Conservation (phyloP, 805 yeast species). For the Ogataea neopini region DNA sequence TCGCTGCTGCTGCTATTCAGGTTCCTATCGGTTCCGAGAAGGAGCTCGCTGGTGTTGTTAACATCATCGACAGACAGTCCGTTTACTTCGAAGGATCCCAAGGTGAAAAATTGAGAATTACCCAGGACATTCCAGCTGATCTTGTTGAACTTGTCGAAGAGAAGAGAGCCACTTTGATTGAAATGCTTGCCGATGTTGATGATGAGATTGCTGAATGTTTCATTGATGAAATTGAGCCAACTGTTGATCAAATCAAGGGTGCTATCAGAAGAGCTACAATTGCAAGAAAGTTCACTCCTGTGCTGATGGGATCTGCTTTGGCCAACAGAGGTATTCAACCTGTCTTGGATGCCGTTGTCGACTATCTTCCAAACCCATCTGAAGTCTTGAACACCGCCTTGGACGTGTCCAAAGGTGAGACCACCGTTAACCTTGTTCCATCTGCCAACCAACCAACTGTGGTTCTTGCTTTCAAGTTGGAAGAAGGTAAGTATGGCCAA, state of each 20-base stretch:
- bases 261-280: slow-evolving; percentile 96
- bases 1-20: slow-evolving; percentile 96
- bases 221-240: slow-evolving; percentile 87
- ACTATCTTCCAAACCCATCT: slow-evolving; percentile 92
- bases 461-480: slow-evolving; percentile 97
- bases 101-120: slow-evolving; percentile 76
- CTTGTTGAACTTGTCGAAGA: slow-evolving; percentile 83
- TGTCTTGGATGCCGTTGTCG: slow-evolving; percentile 93
- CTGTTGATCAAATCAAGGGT: slow-evolving; percentile 74
- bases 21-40: slow-evolving; percentile 96
- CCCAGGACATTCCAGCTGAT: slow-evolving; percentile 70
- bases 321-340: slow-evolving; percentile 97
- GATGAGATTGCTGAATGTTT: slow-evolving; percentile 94
- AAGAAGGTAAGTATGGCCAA: slow-evolving; percentile 98
- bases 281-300: slow-evolving; percentile 96
- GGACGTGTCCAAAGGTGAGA: slow-evolving; percentile 65
- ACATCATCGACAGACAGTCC: slow-evolving; percentile 84
- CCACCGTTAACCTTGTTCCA: slow-evolving; percentile 73
- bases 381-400: slow-evolving; percentile 90
- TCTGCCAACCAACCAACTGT: slow-evolving; percentile 78
- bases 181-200: slow-evolving; percentile 96
- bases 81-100: slow-evolving; percentile 86
- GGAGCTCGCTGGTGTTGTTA: slow-evolving; percentile 83
- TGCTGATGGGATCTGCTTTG: slow-evolving; percentile 97
- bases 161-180: slow-evolving; percentile 81